These are phyloP conservation scores for Elaeis guineensis DNA, from an alignment of 176 grass and related monocot species.

Conservation along the genomic window DNA sequence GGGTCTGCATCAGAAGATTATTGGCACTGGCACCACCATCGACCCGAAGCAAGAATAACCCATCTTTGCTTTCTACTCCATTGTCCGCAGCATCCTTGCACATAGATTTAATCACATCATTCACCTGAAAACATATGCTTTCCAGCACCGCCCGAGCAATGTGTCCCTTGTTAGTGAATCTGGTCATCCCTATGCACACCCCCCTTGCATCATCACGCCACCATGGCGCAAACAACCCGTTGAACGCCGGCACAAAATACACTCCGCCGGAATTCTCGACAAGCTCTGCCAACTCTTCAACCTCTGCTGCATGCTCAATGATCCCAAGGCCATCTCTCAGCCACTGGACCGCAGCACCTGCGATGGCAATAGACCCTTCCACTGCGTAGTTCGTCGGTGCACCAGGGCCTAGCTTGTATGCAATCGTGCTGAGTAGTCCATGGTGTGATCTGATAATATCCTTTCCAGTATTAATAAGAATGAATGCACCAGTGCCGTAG, in stretches of 20 bases:
- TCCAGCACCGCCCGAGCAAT: constrained; percentile 74
- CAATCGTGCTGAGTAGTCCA: constrained; percentile 69
- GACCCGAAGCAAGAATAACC: constrained; percentile 66
- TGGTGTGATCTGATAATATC: constrained; percentile 50
- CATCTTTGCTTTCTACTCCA: constrained; percentile 34
- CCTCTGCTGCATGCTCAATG: constrained; percentile 42
- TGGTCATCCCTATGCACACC: constrained; percentile 66
- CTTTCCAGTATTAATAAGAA: constrained; percentile 87
- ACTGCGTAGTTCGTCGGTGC: constrained; percentile 69
- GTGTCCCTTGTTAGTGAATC: constrained; percentile 73
- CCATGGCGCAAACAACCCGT: constrained; percentile 87
- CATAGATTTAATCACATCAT: constrained; percentile 83
- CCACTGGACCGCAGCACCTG: constrained; percentile 91
- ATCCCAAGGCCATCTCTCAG: constrained; percentile 76
- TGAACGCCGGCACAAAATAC: constrained; percentile 91
- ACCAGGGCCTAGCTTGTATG: constrained; percentile 61
- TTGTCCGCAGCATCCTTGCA: constrained; percentile 66
- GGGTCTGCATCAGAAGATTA: constrained; percentile 88
- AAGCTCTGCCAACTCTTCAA: constrained; percentile 50
- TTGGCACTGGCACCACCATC: constrained; percentile 86
- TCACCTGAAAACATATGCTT: constrained; percentile 95
- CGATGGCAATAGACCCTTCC: constrained; percentile 92
- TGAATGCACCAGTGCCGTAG: constrained; percentile 90
- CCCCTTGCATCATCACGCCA: constrained; percentile 87
- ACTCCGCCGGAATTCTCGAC: constrained; percentile 64